These are phyloP conservation scores for Fusarium armeniacum DNA, from an alignment of 2,329 filamentous ascomycete species.

Conservation along the genomic window DNA sequence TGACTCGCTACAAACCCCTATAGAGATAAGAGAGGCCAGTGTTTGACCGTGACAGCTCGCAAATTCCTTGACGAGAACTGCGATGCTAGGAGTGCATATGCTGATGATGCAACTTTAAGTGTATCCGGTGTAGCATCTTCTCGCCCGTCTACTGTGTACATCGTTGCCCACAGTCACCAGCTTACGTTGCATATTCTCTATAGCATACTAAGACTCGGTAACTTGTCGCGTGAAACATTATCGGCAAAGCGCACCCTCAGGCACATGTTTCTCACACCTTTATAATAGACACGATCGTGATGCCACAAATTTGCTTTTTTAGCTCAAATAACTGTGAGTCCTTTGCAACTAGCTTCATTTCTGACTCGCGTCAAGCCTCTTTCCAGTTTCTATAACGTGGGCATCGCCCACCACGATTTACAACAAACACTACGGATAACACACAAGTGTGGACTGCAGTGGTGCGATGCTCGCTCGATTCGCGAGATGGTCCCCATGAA, in stretches of 20 bases:
- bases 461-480: constrained; percentile 28
- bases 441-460: constrained; percentile 2
- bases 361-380: not conserved
- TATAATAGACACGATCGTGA: not conserved
- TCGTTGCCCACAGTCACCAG: not conserved
- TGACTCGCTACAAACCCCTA: constrained; percentile 8
- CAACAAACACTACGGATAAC: not conserved
- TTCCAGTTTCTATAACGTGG: no score
- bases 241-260: not conserved
- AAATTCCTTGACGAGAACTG: not conserved
- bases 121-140: not conserved
- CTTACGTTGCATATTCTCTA: not conserved
- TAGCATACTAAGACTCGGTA: not conserved
- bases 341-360: not conserved
- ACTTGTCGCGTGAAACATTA: not conserved
- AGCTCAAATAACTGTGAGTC: not conserved
- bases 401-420: not conserved
- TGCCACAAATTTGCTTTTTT: constrained; percentile 1
- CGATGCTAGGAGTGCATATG: not conserved
- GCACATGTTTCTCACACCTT: not conserved
- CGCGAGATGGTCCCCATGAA: constrained; percentile 37
- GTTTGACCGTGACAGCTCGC: not conserved
- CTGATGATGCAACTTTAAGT: not conserved
- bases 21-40: not conserved
- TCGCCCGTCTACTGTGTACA: not conserved